These are phyloP conservation scores for Hymenoscyphus albidus DNA, from an alignment of 2,329 filamentous ascomycete species.

Conservation along the genomic window DNA sequence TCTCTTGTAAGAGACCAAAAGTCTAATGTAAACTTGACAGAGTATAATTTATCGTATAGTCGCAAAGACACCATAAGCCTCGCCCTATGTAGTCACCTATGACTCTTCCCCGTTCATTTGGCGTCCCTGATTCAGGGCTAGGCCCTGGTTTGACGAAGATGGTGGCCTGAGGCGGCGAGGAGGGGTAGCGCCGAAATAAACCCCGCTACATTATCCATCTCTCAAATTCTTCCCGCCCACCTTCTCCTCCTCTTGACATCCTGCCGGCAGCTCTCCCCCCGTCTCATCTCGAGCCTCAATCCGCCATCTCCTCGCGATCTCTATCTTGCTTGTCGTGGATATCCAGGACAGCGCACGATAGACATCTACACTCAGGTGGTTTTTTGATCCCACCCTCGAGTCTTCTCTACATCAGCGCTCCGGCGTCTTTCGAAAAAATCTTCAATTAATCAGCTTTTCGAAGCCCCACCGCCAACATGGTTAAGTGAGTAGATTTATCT, in stretches of 20 bases:
- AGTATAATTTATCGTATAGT: not conserved
- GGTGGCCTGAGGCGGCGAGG: slow-evolving; percentile 4
- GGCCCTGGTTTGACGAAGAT: slow-evolving; percentile 8
- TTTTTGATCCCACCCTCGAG: slow-evolving; percentile 26
- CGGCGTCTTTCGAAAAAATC: slow-evolving; percentile 27
- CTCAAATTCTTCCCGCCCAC: slow-evolving; percentile 4
- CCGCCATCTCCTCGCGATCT: slow-evolving; percentile 25
- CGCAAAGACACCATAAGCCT: not conserved
- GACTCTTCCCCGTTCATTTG: not conserved
- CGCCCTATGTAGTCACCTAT: slow-evolving; percentile 1
- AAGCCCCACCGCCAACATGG: slow-evolving; percentile 90
- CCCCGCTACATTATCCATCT: slow-evolving; percentile 2
- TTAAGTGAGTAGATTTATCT: slow-evolving; percentile 74
- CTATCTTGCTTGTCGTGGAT: slow-evolving; percentile 30
- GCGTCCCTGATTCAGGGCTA: not conserved
- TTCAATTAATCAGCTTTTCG: slow-evolving; percentile 35
- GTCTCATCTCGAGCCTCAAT: slow-evolving; percentile 20
- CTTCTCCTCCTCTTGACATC: not conserved
- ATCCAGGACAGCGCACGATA: slow-evolving; percentile 30
- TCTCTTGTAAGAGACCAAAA: not conserved
- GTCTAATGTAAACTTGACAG: not conserved
- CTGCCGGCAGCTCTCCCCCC: slow-evolving; percentile 13
- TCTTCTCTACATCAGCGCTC: slow-evolving; percentile 22
- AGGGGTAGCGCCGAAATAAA: not conserved
- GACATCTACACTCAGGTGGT: slow-evolving; percentile 25